These are phyloP conservation scores for Ceratocystis destructans DNA, from an alignment of 2,329 filamentous ascomycete genomes.

Conservation along the genomic window DNA sequence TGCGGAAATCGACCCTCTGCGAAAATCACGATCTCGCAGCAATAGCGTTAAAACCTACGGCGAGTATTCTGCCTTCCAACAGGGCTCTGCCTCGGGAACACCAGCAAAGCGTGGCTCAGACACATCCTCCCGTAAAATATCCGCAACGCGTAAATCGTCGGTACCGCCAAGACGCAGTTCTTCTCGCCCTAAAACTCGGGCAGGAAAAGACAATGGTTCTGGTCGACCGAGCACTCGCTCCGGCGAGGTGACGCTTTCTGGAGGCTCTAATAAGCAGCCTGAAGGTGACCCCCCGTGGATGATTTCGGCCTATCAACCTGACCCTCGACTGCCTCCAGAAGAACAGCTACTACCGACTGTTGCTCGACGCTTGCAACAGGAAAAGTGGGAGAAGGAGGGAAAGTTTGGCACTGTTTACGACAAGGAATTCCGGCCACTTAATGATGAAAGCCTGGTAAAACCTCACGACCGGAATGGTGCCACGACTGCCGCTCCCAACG, in stretches of 20 bases:
- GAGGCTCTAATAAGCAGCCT: constrained; percentile 45
- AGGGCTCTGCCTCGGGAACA: constrained; percentile 7
- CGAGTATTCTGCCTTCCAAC: constrained; percentile 20
- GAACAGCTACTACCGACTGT: constrained; percentile 93
- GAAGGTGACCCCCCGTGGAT: constrained; percentile 96
- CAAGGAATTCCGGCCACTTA: constrained; percentile 72
- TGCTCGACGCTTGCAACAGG: constrained; percentile 77
- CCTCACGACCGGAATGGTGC: constrained; percentile 29
- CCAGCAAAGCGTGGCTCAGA: constrained; percentile 16
- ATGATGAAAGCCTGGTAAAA: constrained; percentile 43
- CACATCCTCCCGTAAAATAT: constrained; percentile 16
- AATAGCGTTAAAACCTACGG: constrained; percentile 46
- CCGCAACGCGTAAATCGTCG: constrained; percentile 33
- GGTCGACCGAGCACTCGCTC: constrained; percentile 51
- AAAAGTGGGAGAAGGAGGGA: constrained; percentile 88
- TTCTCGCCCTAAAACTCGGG: constrained; percentile 22
- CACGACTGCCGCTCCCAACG: not conserved
- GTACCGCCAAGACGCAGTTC: constrained; percentile 30
- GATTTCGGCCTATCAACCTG: constrained; percentile 85
- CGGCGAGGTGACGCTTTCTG: constrained; percentile 34
- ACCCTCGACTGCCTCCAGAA: constrained; percentile 83
- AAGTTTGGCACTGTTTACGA: constrained; percentile 77
- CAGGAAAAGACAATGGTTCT: constrained; percentile 43
- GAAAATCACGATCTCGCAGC: constrained; percentile 54
- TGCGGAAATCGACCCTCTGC: constrained; percentile 33